Base-by-base conservation (phyloP, 2,329 filamentous ascomycete genomes). In the Colletotrichum eleusines region DNA sequence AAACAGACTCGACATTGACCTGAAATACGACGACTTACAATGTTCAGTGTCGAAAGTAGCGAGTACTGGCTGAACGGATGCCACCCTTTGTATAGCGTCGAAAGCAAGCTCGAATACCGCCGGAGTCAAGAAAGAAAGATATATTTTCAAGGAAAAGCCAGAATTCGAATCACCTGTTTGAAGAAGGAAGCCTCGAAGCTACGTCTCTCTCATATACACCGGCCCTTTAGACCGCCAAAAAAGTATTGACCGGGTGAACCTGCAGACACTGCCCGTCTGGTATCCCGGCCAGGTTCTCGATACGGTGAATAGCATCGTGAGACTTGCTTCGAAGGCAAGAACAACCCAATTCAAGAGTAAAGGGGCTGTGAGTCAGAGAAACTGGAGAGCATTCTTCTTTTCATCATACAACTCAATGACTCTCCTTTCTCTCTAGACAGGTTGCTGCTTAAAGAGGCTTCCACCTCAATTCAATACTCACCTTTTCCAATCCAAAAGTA, bases 271-370 rank as follows among this genome's bases (percentile, higher is more conserved):
- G 14, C 7, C 55, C 26, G 26, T 20, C 23, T 12, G 9, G 38
- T 44, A 44, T 20, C 1, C 42, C 8, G 8, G 16, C n/a, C n/a
- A 53, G 18, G 26, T 2, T 4, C 40, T 46, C 18, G 2, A 23
- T 9, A 5, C 18, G 28, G 20, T 20, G 6, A 11, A 60, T 14
- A 14, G 4, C 40, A 33, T 23, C 40, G 20, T 46, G 40, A 60
- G 18, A 20, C 20, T 35, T 6, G 14, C 6, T 60, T 20, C 20
- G 3, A 5, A 8, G 26, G 12, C 5, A 11, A 9, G 57, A 33
- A 9, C 1, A 1, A 0, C 18, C 1, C 1, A 1, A n/a, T 26
- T 12, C 11, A 7, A 8, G 11, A 46, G 9, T 9, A 16, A 1
- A 3, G 5, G 57, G 11, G 12, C 12, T 23, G 57, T 60, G 40